A percentile compares a stretch with the other conserved stretches of the same genome.
Evolutionary conservation across 2,329 filamentous ascomycete species (phyloP).

Genomic region (Colletotrichum eremochloae): DNA sequence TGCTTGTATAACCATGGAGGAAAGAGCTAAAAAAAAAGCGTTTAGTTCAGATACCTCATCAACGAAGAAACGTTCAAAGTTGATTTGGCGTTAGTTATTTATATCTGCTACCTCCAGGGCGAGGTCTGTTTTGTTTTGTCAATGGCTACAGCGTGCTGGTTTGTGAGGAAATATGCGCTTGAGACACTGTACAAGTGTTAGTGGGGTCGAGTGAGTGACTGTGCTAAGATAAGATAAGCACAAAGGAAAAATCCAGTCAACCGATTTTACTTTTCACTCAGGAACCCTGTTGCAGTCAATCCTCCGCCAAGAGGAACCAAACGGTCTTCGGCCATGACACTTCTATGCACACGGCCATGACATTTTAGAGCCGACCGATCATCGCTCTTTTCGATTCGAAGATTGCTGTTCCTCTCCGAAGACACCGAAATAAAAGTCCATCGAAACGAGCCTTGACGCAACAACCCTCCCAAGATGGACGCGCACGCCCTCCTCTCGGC

Average conservation of each 20-base stretch:
- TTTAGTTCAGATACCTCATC: constrained; percentile 42
- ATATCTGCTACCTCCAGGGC: not conserved
- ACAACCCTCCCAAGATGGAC: constrained; percentile 71
- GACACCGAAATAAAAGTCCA: not conserved
- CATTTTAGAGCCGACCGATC: not conserved
- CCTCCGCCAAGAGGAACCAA: constrained; percentile 1
- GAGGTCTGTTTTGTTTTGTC: not conserved
- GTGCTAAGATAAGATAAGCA: constrained; percentile 42
- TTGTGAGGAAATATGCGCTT: not conserved
- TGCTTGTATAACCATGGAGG: constrained; percentile 40
- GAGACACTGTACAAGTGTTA: not conserved
- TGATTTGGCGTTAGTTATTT: not conserved
- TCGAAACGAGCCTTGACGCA: not conserved
- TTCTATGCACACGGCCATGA: constrained; percentile 5
- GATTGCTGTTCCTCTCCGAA: not conserved
- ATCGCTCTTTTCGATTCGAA: not conserved
- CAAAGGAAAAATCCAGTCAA: constrained; percentile 30
- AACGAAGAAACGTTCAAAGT: constrained; percentile 41
- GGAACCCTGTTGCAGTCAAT: constrained; percentile 1
- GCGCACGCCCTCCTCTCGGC: constrained; percentile 84
- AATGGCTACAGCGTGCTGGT: not conserved
- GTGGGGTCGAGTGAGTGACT: constrained; percentile 2
- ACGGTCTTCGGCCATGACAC: constrained; percentile 5
- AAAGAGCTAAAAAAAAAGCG: constrained; percentile 40
- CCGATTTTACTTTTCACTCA: constrained; percentile 14